Base-by-base conservation (phyloP, 805 yeast species). In the Metschnikowia borealis region DNA sequence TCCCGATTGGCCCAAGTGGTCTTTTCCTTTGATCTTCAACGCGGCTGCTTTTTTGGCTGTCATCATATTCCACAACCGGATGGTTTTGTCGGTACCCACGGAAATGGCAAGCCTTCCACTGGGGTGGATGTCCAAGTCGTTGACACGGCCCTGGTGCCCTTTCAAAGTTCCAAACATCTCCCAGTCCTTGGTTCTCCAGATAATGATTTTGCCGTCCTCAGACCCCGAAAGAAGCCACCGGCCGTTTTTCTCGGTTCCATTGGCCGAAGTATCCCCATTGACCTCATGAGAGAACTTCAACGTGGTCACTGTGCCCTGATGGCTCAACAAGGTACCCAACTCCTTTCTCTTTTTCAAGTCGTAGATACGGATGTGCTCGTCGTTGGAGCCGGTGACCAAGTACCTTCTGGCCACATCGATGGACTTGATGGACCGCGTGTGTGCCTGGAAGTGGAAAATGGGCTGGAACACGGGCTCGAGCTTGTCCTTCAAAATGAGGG, bases 161-260 rank as follows among this genome's bases (percentile, higher is more conserved):
- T 90, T 90, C 66, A 94, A 73, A 13, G 84, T 82, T 4, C 94
- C 96, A 65, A 89, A 84, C 39, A 83, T 78, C 64, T 94, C 98
- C 99, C 99, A 94, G 69, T 94, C 99, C 66, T 88, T 89, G 3
- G 94, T 87, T 67, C 98, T 78, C 99, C 99, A 94, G 38, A 94
- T 79, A 47, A 89, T 81, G 43, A 94, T 83, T 52, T 83, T 85
- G 21, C 97, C 96, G 65, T 94, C 98, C 40, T 87, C 96, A 2
- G 91, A 87, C 0, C 94, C 96, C 11, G 95, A 85, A 23, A 94
- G 70, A 34, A 94, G 75, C 99, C 99, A 94, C 62, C 85, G 89
- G 3, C 89, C 90, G n/a, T 75, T 68, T 48, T 78, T 78, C 45
- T 64, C 68, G 3, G 40, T 44, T 15, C 33, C 40, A n/a, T 15